Conservation (phyloP, 2,329 filamentous ascomycete species). For the Cladorrhinum sp. region DNA sequence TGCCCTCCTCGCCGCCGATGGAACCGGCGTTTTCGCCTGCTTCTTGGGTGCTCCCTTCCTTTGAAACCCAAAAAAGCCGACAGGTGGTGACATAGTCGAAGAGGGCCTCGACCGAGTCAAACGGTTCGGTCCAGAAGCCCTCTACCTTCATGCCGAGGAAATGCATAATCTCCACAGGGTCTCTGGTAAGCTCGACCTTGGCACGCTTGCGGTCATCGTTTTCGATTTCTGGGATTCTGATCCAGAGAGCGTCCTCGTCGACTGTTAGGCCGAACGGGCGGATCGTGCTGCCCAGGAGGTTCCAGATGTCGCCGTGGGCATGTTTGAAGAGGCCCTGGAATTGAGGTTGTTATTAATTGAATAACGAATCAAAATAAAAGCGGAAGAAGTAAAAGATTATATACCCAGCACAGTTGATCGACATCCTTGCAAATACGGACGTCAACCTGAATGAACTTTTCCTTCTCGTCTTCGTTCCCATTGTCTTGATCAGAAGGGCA, state of each 20-base stretch:
- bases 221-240: constrained; percentile 70
- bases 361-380: not conserved
- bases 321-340: constrained; percentile 55
- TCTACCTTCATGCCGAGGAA: constrained; percentile 60
- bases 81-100: constrained; percentile 60
- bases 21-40: constrained; percentile 15
- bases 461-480: not conserved
- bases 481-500: constrained; percentile 12
- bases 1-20: constrained; percentile 31
- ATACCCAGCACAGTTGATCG: constrained; percentile 54
- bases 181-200: constrained; percentile 57
- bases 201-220: constrained; percentile 51
- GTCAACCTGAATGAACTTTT: constrained; percentile 65
- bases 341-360: not conserved
- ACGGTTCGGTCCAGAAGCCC: constrained; percentile 53
- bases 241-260: constrained; percentile 59
- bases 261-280: constrained; percentile 64
- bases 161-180: constrained; percentile 53
- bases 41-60: not conserved
- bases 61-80: constrained; percentile 53
- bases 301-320: constrained; percentile 70
- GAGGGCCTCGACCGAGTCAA: constrained; percentile 52
- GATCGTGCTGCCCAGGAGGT: constrained; percentile 60
- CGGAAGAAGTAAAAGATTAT: not conserved
- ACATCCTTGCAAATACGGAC: constrained; percentile 51